These are phyloP conservation scores for Neodidymelliopsis sp. DNA, from an alignment of 2,329 filamentous ascomycete species.

Conservation along the genomic window DNA sequence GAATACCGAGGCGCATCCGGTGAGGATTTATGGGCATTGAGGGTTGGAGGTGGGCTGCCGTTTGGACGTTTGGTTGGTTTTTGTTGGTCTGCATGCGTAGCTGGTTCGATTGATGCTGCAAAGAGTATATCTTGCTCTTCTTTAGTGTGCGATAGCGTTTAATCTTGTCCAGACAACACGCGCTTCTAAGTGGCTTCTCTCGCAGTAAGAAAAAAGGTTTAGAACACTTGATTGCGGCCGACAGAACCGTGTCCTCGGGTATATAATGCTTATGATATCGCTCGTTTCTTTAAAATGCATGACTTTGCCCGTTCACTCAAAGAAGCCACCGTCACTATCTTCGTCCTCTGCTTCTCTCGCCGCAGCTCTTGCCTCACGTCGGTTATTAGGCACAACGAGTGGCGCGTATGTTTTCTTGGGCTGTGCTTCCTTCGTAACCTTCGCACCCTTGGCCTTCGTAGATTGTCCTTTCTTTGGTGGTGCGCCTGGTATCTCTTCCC, in stretches of 20 bases:
- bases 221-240: not conserved
- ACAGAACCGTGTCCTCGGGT: slow-evolving; percentile 18
- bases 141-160: no score
- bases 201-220: not conserved
- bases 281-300: not conserved
- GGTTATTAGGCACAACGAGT: slow-evolving; percentile 21
- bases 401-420: slow-evolving; percentile 26
- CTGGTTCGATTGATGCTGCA: no score
- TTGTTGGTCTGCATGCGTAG: no score
- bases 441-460: slow-evolving; percentile 23
- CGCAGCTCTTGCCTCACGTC: slow-evolving; percentile 31
- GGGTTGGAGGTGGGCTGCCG: not conserved
- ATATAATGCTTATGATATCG: slow-evolving; percentile 22
- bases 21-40: slow-evolving; percentile 51
- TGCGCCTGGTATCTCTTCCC: slow-evolving; percentile 29
- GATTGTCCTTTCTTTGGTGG: slow-evolving; percentile 30
- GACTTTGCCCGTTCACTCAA: slow-evolving; percentile 31
- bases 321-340: slow-evolving; percentile 50
- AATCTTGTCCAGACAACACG: no score
- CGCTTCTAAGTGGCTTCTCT: no score
- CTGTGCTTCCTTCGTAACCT: slow-evolving; percentile 20
- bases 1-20: slow-evolving; percentile 71
- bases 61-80: not conserved
- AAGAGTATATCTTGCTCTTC: no score
- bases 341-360: slow-evolving; percentile 35